Base-by-base conservation (phyloP, 495 filamentous ascomycete species). In the Diplogelasinospora grovesii region DNA sequence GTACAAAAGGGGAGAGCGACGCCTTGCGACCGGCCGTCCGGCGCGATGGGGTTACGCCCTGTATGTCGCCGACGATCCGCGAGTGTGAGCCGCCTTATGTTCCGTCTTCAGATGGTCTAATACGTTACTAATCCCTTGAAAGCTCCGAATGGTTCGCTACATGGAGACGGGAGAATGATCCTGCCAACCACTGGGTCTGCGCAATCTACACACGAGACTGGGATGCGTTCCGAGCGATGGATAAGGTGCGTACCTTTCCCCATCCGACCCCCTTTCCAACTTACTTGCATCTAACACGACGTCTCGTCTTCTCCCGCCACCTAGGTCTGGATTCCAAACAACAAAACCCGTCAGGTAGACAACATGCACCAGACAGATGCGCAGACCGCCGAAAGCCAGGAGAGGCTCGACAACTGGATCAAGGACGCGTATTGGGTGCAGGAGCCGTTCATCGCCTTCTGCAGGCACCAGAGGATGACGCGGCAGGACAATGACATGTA, bases 1-100 rank as follows among this genome's bases (percentile, higher is more conserved):
- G n/a, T 31, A 31, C 28, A 15, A 11, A 14, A 5, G 6, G 16
- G 28, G 28, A 31, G 16, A 10, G n/a, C 28, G 28, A 13, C 28
- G 28, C 5, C 7, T 13, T 6, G 11, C 11, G 28, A 31, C 28
- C 5, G 28, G 16, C 28, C 28, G 28, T 13, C 5, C 28, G 28
- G 28, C 28, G n/a, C 28, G 28, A 31, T 31, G 28, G 28, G 28
- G 28, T 15, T 31, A 31, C 28, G 28, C 28, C 28, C n/a, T 31
- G 28, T 31, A 31, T 31, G 28, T 31, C 1, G 28, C 28, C 8
- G 28, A 31, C 3, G 28, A 31, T 13, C 28, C 28, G 28, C 7
- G n/a, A 8, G 16, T 31, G 28, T 31, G 16, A 31, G 28, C n/a
- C 16, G 28, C n/a, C 28, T 15, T n/a, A n/a, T 31, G 28, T 5